Conservation (phyloP, 2,329 filamentous ascomycete species). For the Cercospora brassicicola region DNA sequence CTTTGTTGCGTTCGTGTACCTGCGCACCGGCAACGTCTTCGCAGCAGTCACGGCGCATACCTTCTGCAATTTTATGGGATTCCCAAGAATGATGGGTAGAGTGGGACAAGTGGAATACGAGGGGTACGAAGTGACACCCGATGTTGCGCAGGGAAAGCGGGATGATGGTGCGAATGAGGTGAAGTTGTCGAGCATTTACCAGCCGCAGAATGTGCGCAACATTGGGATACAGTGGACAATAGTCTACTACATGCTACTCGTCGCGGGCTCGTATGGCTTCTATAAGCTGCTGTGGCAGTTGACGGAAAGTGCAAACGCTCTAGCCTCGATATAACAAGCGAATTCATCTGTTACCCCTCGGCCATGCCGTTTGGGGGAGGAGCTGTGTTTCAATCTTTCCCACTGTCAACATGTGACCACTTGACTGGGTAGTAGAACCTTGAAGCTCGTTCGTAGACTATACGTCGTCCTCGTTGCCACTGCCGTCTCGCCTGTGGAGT, state of each 20-base stretch:
- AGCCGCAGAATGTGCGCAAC: conserved; percentile 29
- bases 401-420: background rate
- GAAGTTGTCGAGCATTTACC: conserved; percentile 19
- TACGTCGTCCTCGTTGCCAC: conserved; percentile 22
- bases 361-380: background rate
- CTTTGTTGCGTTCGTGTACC: conserved; percentile 84
- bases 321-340: conserved; percentile 37
- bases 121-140: conserved; percentile 29
- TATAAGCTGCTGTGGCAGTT: conserved; percentile 68
- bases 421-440: background rate
- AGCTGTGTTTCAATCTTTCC: background rate
- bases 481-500: conserved; percentile 24
- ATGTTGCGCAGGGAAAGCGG: conserved; percentile 36
- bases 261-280: conserved; percentile 71
- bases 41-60: conserved; percentile 75
- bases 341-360: background rate
- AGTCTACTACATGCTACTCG: conserved; percentile 74
- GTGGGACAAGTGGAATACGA: conserved; percentile 56
- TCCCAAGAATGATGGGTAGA: conserved; percentile 81
- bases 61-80: conserved; percentile 90
- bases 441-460: background rate
- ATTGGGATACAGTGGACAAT: conserved; percentile 65
- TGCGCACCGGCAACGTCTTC: conserved; percentile 79
- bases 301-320: conserved; percentile 62
- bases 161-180: conserved; percentile 26